Conservation (phyloP, 2,329 filamentous ascomycete genomes). For the Sarocladium strictum region DNA sequence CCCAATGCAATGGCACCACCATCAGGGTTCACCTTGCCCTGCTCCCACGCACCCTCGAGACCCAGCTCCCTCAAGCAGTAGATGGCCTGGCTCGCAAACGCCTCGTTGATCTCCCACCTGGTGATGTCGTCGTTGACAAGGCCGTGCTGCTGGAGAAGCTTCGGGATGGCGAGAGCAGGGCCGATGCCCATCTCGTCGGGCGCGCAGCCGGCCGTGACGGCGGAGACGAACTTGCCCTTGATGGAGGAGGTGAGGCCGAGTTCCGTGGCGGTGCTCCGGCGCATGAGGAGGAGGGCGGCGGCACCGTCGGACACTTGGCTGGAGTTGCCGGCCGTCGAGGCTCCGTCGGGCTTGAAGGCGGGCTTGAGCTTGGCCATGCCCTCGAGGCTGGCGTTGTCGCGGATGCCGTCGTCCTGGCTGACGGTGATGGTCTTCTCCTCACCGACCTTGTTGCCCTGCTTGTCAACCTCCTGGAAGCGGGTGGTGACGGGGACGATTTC, state of each 20-base stretch:
- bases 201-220: constrained; percentile 68
- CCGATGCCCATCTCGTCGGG: constrained; percentile 95
- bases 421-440: constrained; percentile 60
- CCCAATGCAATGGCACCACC: constrained; percentile 87
- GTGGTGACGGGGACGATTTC: constrained; percentile 82
- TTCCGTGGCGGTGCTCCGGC: constrained; percentile 68
- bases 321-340: constrained; percentile 79
- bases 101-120: constrained; percentile 93
- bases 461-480: constrained; percentile 57
- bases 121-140: constrained; percentile 64
- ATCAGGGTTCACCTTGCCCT: constrained; percentile 77
- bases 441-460: constrained; percentile 49
- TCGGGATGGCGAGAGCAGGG: constrained; percentile 79
- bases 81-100: constrained; percentile 60
- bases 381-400: constrained; percentile 61
- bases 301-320: constrained; percentile 86
- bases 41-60: constrained; percentile 54
- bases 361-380: constrained; percentile 76
- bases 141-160: constrained; percentile 64
- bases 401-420: constrained; percentile 75
- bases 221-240: constrained; percentile 77
- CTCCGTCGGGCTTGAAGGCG: constrained; percentile 69
- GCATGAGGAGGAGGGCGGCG: constrained; percentile 77
- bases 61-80: constrained; percentile 69
- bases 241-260: constrained; percentile 65